Evolutionary conservation across 306 rosid genomes (phyloP).

Genomic region (Prunus padus): DNA sequence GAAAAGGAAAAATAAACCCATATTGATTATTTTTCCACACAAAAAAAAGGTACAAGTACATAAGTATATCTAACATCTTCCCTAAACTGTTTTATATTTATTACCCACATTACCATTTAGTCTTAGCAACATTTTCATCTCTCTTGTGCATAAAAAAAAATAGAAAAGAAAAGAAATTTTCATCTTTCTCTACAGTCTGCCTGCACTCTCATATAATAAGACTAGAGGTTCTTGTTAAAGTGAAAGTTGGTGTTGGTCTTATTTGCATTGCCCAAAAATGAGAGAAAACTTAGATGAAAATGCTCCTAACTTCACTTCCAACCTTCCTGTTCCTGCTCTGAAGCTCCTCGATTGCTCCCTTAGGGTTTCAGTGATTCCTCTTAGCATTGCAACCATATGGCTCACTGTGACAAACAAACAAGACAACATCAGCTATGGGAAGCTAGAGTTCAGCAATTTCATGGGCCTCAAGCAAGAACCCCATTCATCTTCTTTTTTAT

Average conservation of each 20-base stretch:
- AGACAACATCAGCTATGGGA: conserved; percentile 60
- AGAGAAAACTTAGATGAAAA: conserved; percentile 26
- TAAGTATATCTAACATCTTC: neutral
- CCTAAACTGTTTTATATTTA: neutral
- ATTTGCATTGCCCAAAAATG: conserved; percentile 25
- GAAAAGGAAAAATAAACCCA: neutral
- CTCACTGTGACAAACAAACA: conserved; percentile 65
- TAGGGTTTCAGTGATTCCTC: conserved; percentile 61
- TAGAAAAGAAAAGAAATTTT: too few species aligned
- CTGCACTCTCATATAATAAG: neutral
- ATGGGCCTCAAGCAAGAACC: conserved; percentile 68
- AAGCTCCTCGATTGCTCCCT: conserved; percentile 57
- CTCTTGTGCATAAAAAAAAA: neutral
- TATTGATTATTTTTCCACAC: neutral
- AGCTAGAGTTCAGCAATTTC: conserved; percentile 49
- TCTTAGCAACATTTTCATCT: neutral
- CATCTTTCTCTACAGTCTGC: too few species aligned
- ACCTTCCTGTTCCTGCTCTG: conserved; percentile 24
- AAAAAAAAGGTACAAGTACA: neutral
- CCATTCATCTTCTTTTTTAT: neutral
- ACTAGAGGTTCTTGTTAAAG: neutral
- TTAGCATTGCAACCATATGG: conserved; percentile 67
- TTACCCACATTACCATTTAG: neutral
- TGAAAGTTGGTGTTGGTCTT: neutral
- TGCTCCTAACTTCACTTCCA: conserved; percentile 7